Conservation (phyloP, 2,329 filamentous ascomycete species). For the Colletotrichum zoysiae region DNA sequence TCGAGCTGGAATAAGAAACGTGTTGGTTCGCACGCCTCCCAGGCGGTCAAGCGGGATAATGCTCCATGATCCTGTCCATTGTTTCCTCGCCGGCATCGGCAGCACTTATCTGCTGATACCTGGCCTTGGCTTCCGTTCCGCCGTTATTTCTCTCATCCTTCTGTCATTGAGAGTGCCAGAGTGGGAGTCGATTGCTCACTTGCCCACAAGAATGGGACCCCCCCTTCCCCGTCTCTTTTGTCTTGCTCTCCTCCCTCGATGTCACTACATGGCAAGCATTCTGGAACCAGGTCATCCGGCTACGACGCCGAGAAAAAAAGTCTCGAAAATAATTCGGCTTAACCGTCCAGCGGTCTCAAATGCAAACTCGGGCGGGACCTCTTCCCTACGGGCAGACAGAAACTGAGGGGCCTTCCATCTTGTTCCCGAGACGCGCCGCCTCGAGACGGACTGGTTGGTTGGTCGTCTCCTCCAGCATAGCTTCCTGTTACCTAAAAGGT, state of each 20-base stretch:
- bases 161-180: background rate
- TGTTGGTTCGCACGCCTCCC: constrained; percentile 17
- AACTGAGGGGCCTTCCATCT: background rate
- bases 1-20: constrained; percentile 18
- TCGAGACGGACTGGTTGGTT: background rate
- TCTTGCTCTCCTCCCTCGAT: background rate
- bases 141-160: background rate
- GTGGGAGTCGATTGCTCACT: background rate
- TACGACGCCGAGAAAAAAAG: background rate
- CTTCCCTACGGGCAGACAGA: background rate
- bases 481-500: background rate
- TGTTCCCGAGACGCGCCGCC: background rate
- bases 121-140: background rate
- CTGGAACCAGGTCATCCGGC: background rate
- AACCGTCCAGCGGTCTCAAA: background rate
- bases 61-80: background rate
- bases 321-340: background rate
- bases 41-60: background rate
- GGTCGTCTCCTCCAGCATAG: background rate
- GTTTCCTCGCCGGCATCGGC: background rate
- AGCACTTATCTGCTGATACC: background rate
- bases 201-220: background rate
- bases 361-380: background rate
- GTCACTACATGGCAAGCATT: background rate
- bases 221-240: background rate